A percentile compares a stretch with the other conserved stretches of the same genome.
These are phyloP conservation scores for Pseudomicrostroma phylloplanum DNA, from an alignment of 1,284 basidiomycete genomes.

Conservation along the genomic window DNA sequence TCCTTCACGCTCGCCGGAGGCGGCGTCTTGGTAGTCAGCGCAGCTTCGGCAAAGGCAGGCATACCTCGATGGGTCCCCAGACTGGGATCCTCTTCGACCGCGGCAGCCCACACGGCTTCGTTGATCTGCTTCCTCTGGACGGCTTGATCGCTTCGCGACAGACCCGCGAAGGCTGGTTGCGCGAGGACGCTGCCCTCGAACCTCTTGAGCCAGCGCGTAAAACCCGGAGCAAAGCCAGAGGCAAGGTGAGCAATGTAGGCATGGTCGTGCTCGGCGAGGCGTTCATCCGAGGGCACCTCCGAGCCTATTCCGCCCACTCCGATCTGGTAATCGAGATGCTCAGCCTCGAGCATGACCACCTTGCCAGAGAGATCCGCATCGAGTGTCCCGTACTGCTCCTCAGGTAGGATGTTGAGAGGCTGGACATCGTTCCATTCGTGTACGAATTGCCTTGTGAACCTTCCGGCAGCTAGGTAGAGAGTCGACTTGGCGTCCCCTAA, in stretches of 20 bases:
- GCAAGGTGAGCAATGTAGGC: constrained; percentile 1
- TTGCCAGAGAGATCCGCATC: constrained; percentile 52
- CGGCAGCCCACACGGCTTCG: too few species aligned
- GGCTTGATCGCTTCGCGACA: too few species aligned
- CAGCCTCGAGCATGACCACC: constrained; percentile 31
- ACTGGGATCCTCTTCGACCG: too few species aligned
- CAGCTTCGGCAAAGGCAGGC: too few species aligned
- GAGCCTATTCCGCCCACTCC: constrained; percentile 10
- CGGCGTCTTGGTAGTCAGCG: too few species aligned
- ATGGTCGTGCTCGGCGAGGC: too few species aligned
- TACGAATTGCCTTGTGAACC: constrained; percentile 61
- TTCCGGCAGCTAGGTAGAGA: constrained; percentile 65
- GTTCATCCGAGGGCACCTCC: too few species aligned
- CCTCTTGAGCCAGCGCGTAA: not conserved
- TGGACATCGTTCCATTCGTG: constrained; percentile 64
- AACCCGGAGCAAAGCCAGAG: not conserved
- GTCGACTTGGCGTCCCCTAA: constrained; percentile 53
- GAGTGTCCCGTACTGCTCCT: not conserved
- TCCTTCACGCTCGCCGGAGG: too few species aligned
- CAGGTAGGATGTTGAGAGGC: constrained; percentile 60
- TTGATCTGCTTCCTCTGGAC: too few species aligned
- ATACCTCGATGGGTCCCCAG: too few species aligned
- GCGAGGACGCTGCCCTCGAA: not conserved
- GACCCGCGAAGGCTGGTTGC: not conserved
- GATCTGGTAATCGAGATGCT: constrained; percentile 25